phyloP scores from a whole-genome alignment of 1,284 basidiomycete genomes.

The Ustilago curta region DNA sequence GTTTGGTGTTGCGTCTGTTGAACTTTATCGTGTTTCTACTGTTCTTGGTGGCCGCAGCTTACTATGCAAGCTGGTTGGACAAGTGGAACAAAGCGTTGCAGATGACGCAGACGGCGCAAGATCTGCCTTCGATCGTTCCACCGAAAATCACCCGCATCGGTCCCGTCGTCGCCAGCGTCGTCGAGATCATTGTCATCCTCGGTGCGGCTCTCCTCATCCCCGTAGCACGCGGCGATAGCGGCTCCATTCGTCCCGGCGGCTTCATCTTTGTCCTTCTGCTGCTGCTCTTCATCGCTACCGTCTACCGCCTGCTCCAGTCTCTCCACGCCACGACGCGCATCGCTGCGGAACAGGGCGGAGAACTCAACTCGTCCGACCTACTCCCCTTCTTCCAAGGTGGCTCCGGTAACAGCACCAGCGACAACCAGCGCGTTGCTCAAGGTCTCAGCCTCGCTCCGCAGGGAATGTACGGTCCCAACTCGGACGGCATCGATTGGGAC shows the following conservation, averaged over 20 bases:
- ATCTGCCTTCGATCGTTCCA: constrained; percentile 33
- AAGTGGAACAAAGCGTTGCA: constrained; percentile 46
- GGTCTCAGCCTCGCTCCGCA: constrained; percentile 42
- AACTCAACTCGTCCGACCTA: constrained; percentile 26
- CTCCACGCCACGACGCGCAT: constrained; percentile 49
- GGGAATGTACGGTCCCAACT: constrained; percentile 54
- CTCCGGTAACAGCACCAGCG: constrained; percentile 18
- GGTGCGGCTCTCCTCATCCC: constrained; percentile 52
- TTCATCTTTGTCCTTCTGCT: constrained; percentile 53
- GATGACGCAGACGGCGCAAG: constrained; percentile 39
- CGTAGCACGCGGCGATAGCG: constrained; percentile 46
- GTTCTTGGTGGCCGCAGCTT: constrained; percentile 45
- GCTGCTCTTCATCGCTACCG: constrained; percentile 44
- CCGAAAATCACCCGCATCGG: constrained; percentile 43
- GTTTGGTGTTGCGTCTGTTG: constrained; percentile 39
- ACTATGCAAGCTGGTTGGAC: constrained; percentile 43
- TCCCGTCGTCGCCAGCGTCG: constrained; percentile 37
- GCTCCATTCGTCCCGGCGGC: constrained; percentile 38
- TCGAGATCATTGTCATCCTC: constrained; percentile 48
- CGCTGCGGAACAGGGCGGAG: constrained; percentile 33
- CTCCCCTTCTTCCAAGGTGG: constrained; percentile 52
- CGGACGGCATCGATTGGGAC: constrained; percentile 50
- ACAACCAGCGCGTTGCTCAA: constrained; percentile 31
- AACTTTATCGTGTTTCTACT: constrained; percentile 56
- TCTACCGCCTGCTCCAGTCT: constrained; percentile 44